These are phyloP conservation scores for Boletellus sp. DNA, from an alignment of 1,284 basidiomycete species.

Conservation along the genomic window DNA sequence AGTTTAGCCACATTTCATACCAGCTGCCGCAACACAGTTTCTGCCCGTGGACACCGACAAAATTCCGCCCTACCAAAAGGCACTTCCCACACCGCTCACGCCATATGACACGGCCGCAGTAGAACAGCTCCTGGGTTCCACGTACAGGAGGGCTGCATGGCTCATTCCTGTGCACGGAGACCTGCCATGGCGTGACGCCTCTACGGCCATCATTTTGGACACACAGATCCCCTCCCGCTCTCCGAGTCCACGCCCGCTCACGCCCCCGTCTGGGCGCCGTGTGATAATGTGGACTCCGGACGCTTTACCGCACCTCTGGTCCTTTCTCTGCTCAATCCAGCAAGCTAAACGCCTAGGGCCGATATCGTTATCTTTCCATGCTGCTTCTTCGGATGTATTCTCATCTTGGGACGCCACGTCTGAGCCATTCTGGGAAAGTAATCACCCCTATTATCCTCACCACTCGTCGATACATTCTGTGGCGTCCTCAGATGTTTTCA, in stretches of 20 bases:
- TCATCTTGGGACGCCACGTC: constrained; percentile 10
- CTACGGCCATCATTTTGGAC: constrained; percentile 41
- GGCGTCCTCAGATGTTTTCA: constrained; percentile 9
- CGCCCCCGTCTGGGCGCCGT: constrained; percentile 11
- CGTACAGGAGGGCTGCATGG: constrained; percentile 51
- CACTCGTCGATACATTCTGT: constrained; percentile 5
- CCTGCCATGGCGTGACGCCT: constrained; percentile 48
- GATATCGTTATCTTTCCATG: constrained; percentile 52
- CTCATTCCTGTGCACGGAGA: constrained; percentile 59
- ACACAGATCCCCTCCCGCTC: constrained; percentile 10
- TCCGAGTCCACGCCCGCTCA: constrained; percentile 17
- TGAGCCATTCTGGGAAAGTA: constrained; percentile 22
- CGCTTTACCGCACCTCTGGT: constrained; percentile 50
- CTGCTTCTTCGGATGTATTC: constrained; percentile 23
- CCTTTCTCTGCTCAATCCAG: constrained; percentile 45
- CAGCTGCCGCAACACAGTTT: constrained; percentile 17
- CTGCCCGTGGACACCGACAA: constrained; percentile 17
- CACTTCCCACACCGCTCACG: constrained; percentile 37
- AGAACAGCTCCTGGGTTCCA: constrained; percentile 25
- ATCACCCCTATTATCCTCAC: constrained; percentile 13
- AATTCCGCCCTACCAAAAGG: constrained; percentile 23
- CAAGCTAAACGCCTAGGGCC: constrained; percentile 41
- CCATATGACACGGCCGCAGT: constrained; percentile 39
- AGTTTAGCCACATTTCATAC: constrained; percentile 30
- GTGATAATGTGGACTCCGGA: constrained; percentile 49